Conservation (phyloP, 352 stramenopile species). For the Globisporangium nodosum region DNA sequence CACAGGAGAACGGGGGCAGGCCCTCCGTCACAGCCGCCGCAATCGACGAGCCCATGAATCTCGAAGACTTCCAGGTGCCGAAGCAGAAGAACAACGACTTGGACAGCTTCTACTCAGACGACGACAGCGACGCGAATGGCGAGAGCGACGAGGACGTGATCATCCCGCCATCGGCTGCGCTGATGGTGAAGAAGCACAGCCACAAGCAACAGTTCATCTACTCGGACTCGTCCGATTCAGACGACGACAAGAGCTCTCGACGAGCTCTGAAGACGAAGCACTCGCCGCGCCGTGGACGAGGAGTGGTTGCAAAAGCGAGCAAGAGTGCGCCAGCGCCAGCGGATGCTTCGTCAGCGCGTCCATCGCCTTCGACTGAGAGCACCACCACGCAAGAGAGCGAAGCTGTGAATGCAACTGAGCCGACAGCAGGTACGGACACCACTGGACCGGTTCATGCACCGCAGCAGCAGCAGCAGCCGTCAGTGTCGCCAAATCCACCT, state of each 20-base stretch:
- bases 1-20: background rate
- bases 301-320: background rate
- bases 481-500: background rate
- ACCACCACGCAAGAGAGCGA: background rate
- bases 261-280: background rate
- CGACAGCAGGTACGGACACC: background rate
- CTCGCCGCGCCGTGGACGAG: slow-evolving; percentile 1
- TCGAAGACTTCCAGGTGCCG: slow-evolving; percentile 79
- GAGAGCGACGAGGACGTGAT: slow-evolving; percentile 52
- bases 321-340: background rate
- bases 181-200: slow-evolving; percentile 18
- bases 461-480: background rate
- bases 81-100: slow-evolving; percentile 50
- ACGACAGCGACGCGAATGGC: slow-evolving; percentile 48
- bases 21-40: background rate
- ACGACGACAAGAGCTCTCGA: slow-evolving; percentile 16
- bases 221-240: slow-evolving; percentile 51
- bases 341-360: background rate
- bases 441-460: background rate
- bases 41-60: slow-evolving; percentile 33
- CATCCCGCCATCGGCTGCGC: slow-evolving; percentile 24
- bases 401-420: background rate
- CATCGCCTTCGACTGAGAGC: background rate
- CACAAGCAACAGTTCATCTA: slow-evolving; percentile 77
- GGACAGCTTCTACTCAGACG: slow-evolving; percentile 76